Percentiles rank a stretch among this genome's conserved stretches.
Evolutionary conservation across 768 basidiomycete genomes (phyloP).

Genomic region (Chiua virens): DNA sequence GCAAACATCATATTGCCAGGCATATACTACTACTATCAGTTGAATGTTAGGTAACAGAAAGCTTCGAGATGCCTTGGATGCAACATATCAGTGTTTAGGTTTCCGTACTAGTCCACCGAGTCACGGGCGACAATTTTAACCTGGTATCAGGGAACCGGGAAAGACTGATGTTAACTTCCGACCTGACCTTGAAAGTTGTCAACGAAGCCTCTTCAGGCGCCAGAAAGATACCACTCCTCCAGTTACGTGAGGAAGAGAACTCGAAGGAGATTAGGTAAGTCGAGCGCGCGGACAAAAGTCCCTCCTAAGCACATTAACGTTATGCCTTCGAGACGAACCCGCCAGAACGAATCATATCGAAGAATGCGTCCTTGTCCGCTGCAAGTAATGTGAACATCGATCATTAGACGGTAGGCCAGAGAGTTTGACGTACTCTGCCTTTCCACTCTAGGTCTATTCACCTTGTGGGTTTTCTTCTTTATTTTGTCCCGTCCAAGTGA

Average conservation of each 20-base stretch:
- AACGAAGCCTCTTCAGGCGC: no score
- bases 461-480: constrained; percentile 53
- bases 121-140: no score
- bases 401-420: constrained; percentile 1
- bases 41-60: no score
- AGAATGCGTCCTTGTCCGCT: constrained; percentile 72
- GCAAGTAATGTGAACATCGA: constrained; percentile 37
- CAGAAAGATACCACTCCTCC: background rate
- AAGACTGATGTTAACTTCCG: no score
- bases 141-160: no score
- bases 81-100: no score
- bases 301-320: background rate
- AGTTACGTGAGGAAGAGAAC: background rate
- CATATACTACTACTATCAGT: no score
- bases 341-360: constrained; percentile 81
- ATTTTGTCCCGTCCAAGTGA: constrained; percentile 44
- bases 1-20: background rate
- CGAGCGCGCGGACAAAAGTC: background rate
- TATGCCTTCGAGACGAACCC: constrained; percentile 73
- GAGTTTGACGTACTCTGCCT: constrained; percentile 52
- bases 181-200: no score
- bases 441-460: constrained; percentile 51
- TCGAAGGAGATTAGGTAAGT: background rate
- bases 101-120: no score
- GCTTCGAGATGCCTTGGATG: no score